Percentiles rank a stretch among this genome's conserved stretches.
phyloP scores from a whole-genome alignment of 2,329 filamentous ascomycete species.

The Leptographium lundbergii region DNA sequence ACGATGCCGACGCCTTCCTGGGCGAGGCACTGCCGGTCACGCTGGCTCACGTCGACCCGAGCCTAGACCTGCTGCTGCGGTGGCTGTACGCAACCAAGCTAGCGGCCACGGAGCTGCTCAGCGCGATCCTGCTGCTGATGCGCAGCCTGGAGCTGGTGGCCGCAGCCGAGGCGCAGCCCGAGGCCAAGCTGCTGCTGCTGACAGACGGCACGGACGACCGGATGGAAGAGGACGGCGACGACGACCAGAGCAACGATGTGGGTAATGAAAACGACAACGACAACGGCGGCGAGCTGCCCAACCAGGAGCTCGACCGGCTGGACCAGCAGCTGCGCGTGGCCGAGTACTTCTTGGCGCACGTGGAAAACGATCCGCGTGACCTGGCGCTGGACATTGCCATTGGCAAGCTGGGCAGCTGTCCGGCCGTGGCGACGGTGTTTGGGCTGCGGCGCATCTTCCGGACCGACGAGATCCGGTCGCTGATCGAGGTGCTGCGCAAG shows the following conservation, averaged over 20 bases:
- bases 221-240: slow-evolving; percentile 13
- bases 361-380: slow-evolving; percentile 47
- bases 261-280: slow-evolving; percentile 16
- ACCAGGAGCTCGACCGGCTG: slow-evolving; percentile 45
- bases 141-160: slow-evolving; percentile 51
- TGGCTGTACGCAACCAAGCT: slow-evolving; percentile 55
- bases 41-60: slow-evolving; percentile 53
- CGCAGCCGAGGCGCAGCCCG: slow-evolving; percentile 23
- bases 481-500: slow-evolving; percentile 60
- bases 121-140: slow-evolving; percentile 54
- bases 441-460: slow-evolving; percentile 51
- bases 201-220: slow-evolving; percentile 20
- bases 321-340: slow-evolving; percentile 56
- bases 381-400: slow-evolving; percentile 56
- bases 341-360: slow-evolving; percentile 50
- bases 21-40: slow-evolving; percentile 50
- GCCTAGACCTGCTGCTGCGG: slow-evolving; percentile 52
- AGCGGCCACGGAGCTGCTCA: slow-evolving; percentile 51
- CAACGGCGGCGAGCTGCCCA: slow-evolving; percentile 23
- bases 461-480: slow-evolving; percentile 54
- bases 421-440: slow-evolving; percentile 44
- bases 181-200: slow-evolving; percentile 17
- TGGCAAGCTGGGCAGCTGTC: slow-evolving; percentile 55
- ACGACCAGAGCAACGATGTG: slow-evolving; percentile 5
- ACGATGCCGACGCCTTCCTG: slow-evolving; percentile 30